These are phyloP conservation scores for Solanum chacoense DNA, from an alignment of 305 asterid genomes.

Conservation along the genomic window DNA sequence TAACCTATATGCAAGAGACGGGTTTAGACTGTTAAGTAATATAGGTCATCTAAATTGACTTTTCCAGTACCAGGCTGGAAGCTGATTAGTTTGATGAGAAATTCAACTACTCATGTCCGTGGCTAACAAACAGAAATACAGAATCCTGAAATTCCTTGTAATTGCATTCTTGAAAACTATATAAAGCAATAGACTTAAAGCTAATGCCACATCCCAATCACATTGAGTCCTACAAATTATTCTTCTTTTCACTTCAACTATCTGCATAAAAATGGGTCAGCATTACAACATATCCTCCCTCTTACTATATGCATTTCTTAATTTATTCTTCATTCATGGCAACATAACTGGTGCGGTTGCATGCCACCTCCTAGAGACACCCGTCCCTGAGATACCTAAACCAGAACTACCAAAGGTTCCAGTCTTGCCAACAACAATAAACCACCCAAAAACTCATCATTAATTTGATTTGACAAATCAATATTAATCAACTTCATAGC, in stretches of 20 bases:
- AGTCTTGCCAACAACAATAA: neutral
- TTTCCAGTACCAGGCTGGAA: neutral
- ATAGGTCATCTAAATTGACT: neutral
- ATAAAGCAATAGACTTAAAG: neutral
- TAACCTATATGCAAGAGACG: neutral
- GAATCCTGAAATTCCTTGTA: neutral
- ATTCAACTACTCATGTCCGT: neutral
- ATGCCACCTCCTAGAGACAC: slow-evolving; percentile 18
- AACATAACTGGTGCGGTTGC: neutral
- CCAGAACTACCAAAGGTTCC: slow-evolving; percentile 12
- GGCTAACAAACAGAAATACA: neutral
- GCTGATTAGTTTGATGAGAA: neutral
- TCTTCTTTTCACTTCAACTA: neutral
- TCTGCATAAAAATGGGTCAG: neutral
- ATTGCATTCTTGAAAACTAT: neutral
- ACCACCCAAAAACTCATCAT: no score
- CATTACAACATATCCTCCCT: neutral
- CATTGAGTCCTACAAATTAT: no score
- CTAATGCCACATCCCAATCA: neutral
- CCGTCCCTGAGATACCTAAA: slow-evolving; percentile 1
- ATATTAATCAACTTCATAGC: no score
- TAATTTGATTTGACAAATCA: no score
- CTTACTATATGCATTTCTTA: neutral
- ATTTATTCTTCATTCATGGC: neutral
- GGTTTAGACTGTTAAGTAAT: neutral